Base-by-base conservation (phyloP, 2,329 filamentous ascomycete genomes). In the Capronia americana region DNA sequence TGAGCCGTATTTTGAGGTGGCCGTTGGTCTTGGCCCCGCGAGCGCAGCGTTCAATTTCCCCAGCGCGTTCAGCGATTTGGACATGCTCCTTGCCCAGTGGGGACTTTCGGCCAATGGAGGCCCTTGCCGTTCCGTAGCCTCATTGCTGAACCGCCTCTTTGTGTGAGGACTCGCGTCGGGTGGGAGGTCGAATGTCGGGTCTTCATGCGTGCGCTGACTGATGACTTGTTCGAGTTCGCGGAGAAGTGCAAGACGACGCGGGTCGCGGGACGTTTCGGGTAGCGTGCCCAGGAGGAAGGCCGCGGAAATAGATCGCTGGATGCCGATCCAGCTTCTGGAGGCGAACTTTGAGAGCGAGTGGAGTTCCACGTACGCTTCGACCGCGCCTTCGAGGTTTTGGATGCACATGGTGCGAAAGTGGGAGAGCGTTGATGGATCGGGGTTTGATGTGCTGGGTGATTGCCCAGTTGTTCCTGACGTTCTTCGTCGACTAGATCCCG, bases 301-400 rank as follows among this genome's bases (percentile, higher is more conserved):
- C 5, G 79, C 80, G 57, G 80, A 82, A 63, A 83, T 81, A 34
- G 80, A 79, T 26, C 81, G 78, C 66, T 83, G 81, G 24, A 83
- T 69, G 23, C 77, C 77, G 56, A 82, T 81, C 81, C 81, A 83
- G 4, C 80, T 81, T 11, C 81, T 78, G 17, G 80, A 76, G 0
- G 78, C 80, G 55, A 80, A 78, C 2, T 77, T 76, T 65, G 77
- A 80, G 56, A 79, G 74, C 7, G 75, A 73, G 62, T 81, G 77
- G 64, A 89, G 77, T 59, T 87, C 87, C 2, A 88, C 81, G 73
- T 87, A 89, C 0, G 85, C 85, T 71, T 87, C 85, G 11, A 88
- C 85, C 0, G 85, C 86, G 5, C 72, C 81, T 70, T 84, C 82
- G 4, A 88, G 77, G 68, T 83, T 85, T 56, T 83, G 79, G 41